These are phyloP conservation scores for Hyphopichia pseudoburtonii DNA, from an alignment of 1,139 yeast species.

Conservation along the genomic window DNA sequence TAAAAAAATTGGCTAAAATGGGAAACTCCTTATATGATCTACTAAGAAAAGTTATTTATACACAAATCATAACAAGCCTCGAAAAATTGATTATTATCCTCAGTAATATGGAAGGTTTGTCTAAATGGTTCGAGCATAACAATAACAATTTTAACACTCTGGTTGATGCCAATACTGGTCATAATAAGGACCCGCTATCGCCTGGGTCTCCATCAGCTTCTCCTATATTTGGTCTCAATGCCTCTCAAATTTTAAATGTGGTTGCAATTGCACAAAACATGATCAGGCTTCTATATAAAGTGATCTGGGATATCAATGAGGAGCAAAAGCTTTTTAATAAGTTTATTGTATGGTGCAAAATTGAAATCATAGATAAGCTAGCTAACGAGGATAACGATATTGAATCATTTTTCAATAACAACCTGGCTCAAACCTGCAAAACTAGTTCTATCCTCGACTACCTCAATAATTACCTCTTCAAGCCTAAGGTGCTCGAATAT, in stretches of 20 bases:
- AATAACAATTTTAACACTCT: constrained; percentile 5
- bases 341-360: constrained; percentile 51
- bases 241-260: constrained; percentile 23
- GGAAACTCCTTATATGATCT: constrained; percentile 53
- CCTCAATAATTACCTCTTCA: constrained; percentile 26
- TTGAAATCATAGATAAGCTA: constrained; percentile 36
- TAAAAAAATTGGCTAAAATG: constrained; percentile 55
- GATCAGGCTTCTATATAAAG: constrained; percentile 36
- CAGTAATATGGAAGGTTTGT: constrained; percentile 46
- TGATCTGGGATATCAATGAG: constrained; percentile 48
- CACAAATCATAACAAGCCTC: constrained; percentile 52
- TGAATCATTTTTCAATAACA: constrained; percentile 21
- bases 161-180: constrained; percentile 6
- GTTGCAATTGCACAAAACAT: constrained; percentile 28
- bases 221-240: constrained; percentile 26
- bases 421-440: constrained; percentile 17
- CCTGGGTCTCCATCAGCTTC: neutral
- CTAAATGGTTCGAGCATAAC: constrained; percentile 36
- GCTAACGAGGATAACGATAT: constrained; percentile 33
- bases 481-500: constrained; percentile 23
- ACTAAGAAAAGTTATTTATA: constrained; percentile 45
- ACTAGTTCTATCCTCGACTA: constrained; percentile 30
- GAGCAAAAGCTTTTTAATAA: constrained; percentile 54
- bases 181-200: neutral
- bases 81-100: constrained; percentile 59